Base-by-base conservation (phyloP, 371 early-diverging fungal species). In the Chytridium lagenaria region DNA sequence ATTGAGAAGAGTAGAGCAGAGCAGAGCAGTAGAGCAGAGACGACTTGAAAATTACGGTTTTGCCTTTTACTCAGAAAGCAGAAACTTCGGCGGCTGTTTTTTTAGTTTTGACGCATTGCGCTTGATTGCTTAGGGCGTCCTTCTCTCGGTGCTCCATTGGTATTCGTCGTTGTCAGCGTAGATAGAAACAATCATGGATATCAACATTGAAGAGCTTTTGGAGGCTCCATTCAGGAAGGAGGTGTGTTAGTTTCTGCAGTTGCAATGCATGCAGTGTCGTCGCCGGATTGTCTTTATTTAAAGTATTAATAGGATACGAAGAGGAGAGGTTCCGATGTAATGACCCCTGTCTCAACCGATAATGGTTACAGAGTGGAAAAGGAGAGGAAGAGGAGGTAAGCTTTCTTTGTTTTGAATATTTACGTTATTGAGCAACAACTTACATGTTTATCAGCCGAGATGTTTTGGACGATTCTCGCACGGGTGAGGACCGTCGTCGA, bases 141-240 rank as follows among this genome's bases (percentile, higher is more conserved):
- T n/a, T n/a, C n/a, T n/a, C n/a, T n/a, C n/a, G n/a, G n/a, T n/a
- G n/a, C n/a, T n/a, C n/a, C n/a, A n/a, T n/a, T n/a, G n/a, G n/a
- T n/a, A n/a, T n/a, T n/a, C n/a, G n/a, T n/a, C n/a, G n/a, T n/a
- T n/a, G n/a, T n/a, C n/a, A n/a, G n/a, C n/a, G n/a, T n/a, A n/a
- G n/a, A n/a, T n/a, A n/a, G n/a, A n/a, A n/a, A n/a, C n/a, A n/a
- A 74, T 69, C 69, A 67, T 59, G 69, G 87, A 87, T 23, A 39
- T 87, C 51, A 90, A 93, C 73, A 88, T 94, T 64, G 95, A 93
- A 81, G 92, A 91, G 73, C 88, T 94, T 86, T 87, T 94, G 77
- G 94, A 94, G 74, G 94, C 94, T 55, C 94, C 94, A 30, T 94
- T 90, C 83, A 90, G 89, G 78, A 87, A 90, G 80, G 89, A 88